Evolutionary conservation across 805 yeast genomes (phyloP).

Genomic region (Kodamaea hsintzibuensis): DNA sequence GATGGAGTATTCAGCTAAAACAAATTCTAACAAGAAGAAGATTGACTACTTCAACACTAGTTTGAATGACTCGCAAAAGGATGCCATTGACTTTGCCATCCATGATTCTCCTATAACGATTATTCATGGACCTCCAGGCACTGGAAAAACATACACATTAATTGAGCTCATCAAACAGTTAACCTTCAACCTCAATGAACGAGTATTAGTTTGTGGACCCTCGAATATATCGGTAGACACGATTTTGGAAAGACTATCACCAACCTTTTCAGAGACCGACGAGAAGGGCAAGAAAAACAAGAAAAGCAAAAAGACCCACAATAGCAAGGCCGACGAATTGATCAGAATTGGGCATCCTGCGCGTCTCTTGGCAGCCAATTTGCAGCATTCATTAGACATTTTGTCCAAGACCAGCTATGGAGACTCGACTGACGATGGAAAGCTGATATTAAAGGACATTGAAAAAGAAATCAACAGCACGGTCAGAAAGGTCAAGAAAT

Average conservation of each 20-base stretch:
- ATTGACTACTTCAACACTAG: conserved; percentile 41
- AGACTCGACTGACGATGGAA: conserved; percentile 33
- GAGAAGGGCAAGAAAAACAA: conserved; percentile 29
- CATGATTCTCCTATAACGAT: conserved; percentile 54
- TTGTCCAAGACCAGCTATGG: conserved; percentile 58
- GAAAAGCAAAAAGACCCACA: conserved; percentile 32
- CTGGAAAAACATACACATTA: conserved; percentile 81
- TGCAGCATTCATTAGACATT: conserved; percentile 75
- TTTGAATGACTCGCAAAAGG: conserved; percentile 68
- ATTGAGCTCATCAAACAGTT: conserved; percentile 81
- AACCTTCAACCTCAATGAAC: conserved; percentile 39
- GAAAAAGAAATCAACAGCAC: conserved; percentile 67
- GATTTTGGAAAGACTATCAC: conserved; percentile 70
- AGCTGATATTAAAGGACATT: conserved; percentile 62
- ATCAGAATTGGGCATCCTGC: conserved; percentile 95
- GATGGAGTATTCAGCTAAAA: conserved; percentile 23
- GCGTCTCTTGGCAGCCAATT: conserved; percentile 60
- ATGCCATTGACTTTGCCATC: conserved; percentile 70
- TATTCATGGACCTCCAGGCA: conserved; percentile 82
- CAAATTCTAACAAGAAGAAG: conserved; percentile 1
- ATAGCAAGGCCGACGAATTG: conserved; percentile 36
- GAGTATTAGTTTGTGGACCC: conserved; percentile 89
- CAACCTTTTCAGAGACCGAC: conserved; percentile 21
- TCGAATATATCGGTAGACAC: conserved; percentile 93
- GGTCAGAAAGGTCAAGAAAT: conserved; percentile 56